Percentiles rank a stretch among this genome's conserved stretches.
Conservation (phyloP, 2,329 filamentous ascomycete species). For the Dactylella cylindrospora region DNA sequence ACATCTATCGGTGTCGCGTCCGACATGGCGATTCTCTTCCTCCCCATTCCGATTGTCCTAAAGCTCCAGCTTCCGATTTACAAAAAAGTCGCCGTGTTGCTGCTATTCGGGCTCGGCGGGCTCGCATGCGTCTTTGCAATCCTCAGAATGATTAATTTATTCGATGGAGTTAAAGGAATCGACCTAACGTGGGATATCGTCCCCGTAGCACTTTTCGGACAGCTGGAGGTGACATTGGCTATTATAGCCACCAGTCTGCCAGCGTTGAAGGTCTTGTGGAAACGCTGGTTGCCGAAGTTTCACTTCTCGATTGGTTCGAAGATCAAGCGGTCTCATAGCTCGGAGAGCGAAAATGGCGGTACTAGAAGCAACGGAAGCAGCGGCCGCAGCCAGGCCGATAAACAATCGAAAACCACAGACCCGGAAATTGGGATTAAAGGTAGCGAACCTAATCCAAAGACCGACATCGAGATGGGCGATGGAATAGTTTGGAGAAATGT, state of each 20-base stretch:
- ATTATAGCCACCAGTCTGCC: conserved; percentile 27
- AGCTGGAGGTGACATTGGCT: conserved; percentile 26
- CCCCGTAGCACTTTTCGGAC: conserved; percentile 19
- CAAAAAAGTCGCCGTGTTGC: conserved; percentile 20
- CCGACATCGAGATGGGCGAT: conserved; percentile 14
- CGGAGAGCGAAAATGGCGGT: no score
- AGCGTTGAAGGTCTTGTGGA: conserved; percentile 28
- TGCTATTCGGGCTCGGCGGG: conserved; percentile 19
- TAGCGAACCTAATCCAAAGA: not conserved
- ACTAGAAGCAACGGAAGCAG: conserved; percentile 4
- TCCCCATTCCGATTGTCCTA: conserved; percentile 15
- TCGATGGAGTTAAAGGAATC: conserved; percentile 20
- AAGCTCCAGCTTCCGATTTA: conserved; percentile 21
- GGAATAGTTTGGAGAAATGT: conserved; percentile 11
- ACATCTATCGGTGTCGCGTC: conserved; percentile 26
- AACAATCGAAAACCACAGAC: conserved; percentile 7
- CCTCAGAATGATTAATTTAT: conserved; percentile 22
- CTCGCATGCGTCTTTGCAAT: conserved; percentile 25
- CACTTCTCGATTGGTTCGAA: not conserved
- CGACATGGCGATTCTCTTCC: conserved; percentile 19
- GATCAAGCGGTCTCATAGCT: conserved; percentile 8
- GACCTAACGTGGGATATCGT: conserved; percentile 34
- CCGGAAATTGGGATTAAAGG: conserved; percentile 3
- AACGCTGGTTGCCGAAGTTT: conserved; percentile 10
- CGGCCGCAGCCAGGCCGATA: no score